Evolutionary conservation across 371 early-diverging fungal species (phyloP).

Genomic region (Apophysomyces sp.): DNA sequence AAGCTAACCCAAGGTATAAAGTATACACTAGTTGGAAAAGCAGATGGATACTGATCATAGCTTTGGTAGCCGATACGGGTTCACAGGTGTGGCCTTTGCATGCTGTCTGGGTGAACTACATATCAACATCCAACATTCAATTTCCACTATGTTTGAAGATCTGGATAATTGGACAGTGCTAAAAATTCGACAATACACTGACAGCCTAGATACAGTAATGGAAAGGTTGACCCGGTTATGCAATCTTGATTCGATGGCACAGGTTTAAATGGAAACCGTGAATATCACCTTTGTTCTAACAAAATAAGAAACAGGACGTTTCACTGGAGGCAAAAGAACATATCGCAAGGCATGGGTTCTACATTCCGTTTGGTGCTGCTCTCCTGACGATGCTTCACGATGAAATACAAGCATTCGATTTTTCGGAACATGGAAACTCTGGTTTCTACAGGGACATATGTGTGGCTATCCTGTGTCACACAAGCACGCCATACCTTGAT

Average conservation of each 20-base stretch:
- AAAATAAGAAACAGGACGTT: not conserved
- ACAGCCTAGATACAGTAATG: conserved; percentile 19
- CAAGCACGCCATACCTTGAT: conserved; percentile 46
- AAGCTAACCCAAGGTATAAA: conserved; percentile 31
- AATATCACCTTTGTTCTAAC: not conserved
- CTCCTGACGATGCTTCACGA: conserved; percentile 37
- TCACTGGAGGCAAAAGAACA: not conserved
- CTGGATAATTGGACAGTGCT: conserved; percentile 20
- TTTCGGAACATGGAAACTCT: conserved; percentile 20
- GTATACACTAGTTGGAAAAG: not conserved
- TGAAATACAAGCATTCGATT: conserved; percentile 29
- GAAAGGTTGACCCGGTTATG: conserved; percentile 26
- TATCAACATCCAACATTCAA: conserved; percentile 35
- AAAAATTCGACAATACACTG: conserved; percentile 30
- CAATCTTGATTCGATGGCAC: conserved; percentile 18
- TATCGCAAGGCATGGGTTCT: conserved; percentile 20
- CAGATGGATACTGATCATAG: not conserved
- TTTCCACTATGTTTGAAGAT: conserved; percentile 26
- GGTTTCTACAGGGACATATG: conserved; percentile 39
- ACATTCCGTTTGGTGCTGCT: conserved; percentile 44
- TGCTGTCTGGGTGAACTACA: conserved; percentile 41
- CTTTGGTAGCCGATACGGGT: conserved; percentile 33
- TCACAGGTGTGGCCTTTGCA: conserved; percentile 49
- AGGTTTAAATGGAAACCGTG: not conserved
- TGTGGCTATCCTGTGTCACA: conserved; percentile 35